Percentiles rank a stretch among this genome's conserved stretches.
Conservation (phyloP, 2,329 filamentous ascomycete genomes). For the Claviceps sp. region DNA sequence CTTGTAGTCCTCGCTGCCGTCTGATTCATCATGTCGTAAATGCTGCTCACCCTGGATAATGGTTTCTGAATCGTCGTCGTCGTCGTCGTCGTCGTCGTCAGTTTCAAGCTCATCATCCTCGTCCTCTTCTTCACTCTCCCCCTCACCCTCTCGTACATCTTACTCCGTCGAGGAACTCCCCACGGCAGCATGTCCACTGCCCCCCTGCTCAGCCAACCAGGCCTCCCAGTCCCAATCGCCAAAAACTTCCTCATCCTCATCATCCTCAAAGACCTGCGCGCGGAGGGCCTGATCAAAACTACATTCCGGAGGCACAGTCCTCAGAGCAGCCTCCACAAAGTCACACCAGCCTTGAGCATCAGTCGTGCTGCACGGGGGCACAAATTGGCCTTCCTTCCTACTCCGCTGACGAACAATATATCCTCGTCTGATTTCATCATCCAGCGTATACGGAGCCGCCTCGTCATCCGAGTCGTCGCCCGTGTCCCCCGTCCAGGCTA, state of each 20-base stretch:
- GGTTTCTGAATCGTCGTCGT: constrained; percentile 1
- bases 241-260: constrained; percentile 8
- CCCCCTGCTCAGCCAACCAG: constrained; percentile 10
- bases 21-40: neutral
- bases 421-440: constrained; percentile 22
- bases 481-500: constrained; percentile 19
- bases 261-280: constrained; percentile 12
- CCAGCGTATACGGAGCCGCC: constrained; percentile 11
- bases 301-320: constrained; percentile 11
- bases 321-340: constrained; percentile 15
- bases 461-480: neutral
- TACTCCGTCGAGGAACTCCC: neutral
- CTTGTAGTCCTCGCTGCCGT: constrained; percentile 1
- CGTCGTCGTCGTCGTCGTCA: neutral
- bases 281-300: constrained; percentile 13
- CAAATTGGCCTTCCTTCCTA: constrained; percentile 1
- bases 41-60: neutral
- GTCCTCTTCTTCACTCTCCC: neutral
- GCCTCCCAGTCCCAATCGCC: constrained; percentile 11
- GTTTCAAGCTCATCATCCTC: constrained; percentile 7
- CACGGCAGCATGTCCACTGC: too few species aligned
- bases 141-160: neutral
- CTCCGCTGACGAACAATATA: constrained; percentile 12
- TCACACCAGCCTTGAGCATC: constrained; percentile 14
- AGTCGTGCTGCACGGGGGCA: constrained; percentile 5